Evolutionary conservation across 805 yeast genomes (phyloP).

Genomic region (Wickerhamomyces hampshirensis): DNA sequence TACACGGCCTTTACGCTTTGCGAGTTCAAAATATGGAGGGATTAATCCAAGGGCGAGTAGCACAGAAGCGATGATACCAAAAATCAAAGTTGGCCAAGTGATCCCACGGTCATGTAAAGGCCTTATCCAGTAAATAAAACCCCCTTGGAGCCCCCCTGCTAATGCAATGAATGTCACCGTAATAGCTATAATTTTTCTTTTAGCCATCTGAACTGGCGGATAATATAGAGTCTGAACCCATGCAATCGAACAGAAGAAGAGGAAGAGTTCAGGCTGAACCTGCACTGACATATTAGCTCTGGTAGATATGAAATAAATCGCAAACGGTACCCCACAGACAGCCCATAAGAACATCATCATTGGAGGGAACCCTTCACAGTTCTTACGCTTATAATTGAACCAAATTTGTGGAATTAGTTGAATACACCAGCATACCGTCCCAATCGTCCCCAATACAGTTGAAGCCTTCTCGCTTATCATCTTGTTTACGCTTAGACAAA

Average conservation of each 20-base stretch:
- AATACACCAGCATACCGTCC: slow-evolving; percentile 90
- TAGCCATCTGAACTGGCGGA: slow-evolving; percentile 57
- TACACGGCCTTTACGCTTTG: slow-evolving; percentile 77
- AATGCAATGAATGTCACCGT: slow-evolving; percentile 35
- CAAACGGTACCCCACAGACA: slow-evolving; percentile 72
- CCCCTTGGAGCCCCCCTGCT: slow-evolving; percentile 60
- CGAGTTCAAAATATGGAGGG: slow-evolving; percentile 86
- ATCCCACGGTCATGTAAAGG: slow-evolving; percentile 47
- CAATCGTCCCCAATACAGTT: slow-evolving; percentile 79
- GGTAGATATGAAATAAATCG: slow-evolving; percentile 71
- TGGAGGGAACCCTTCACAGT: slow-evolving; percentile 85
- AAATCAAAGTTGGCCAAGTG: slow-evolving; percentile 74
- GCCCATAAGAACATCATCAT: slow-evolving; percentile 88
- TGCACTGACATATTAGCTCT: slow-evolving; percentile 74
- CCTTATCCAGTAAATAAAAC: slow-evolving; percentile 66
- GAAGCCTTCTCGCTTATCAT: slow-evolving; percentile 41
- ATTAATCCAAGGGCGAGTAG: slow-evolving; percentile 72
- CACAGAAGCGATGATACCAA: slow-evolving; percentile 79
- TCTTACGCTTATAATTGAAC: slow-evolving; percentile 66
- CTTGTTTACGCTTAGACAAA: neutral
- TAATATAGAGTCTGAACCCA: slow-evolving; percentile 67
- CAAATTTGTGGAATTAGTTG: slow-evolving; percentile 85
- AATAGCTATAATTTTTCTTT: slow-evolving; percentile 32
- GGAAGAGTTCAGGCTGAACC: slow-evolving; percentile 86
- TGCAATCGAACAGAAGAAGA: slow-evolving; percentile 59